Conservation (phyloP, 1,284 basidiomycete genomes). For the Phlebopus sp. region DNA sequence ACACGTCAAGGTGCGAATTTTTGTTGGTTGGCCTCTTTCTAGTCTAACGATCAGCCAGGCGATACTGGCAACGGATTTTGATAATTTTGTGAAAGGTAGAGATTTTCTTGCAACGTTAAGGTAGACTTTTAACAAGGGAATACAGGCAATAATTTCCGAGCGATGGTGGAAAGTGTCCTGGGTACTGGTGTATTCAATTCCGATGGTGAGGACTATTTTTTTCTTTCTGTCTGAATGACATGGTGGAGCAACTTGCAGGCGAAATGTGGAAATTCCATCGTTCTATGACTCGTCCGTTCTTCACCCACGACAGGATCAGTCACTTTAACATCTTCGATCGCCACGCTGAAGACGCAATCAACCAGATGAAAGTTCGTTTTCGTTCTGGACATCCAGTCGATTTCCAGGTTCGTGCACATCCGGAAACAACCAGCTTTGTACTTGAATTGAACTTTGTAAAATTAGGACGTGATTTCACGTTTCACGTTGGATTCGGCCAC, state of each 20-base stretch:
- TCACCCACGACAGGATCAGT: constrained; percentile 45
- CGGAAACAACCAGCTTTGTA: background rate
- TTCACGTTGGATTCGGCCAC: constrained; percentile 57
- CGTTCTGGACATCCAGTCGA: constrained; percentile 37
- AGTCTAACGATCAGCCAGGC: constrained; percentile 8
- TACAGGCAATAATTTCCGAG: constrained; percentile 28
- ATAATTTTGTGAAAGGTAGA: constrained; percentile 37
- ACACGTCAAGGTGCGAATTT: constrained; percentile 20
- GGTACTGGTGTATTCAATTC: constrained; percentile 48
- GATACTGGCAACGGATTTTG: constrained; percentile 34
- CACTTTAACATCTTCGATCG: constrained; percentile 48
- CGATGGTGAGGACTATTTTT: constrained; percentile 33
- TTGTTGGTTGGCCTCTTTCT: background rate
- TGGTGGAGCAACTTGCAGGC: constrained; percentile 14
- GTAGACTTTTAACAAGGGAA: constrained; percentile 6
- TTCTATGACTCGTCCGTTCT: constrained; percentile 50
- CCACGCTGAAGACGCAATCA: constrained; percentile 34
- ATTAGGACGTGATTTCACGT: constrained; percentile 37
- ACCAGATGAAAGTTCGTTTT: constrained; percentile 32
- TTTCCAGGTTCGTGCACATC: constrained; percentile 32
- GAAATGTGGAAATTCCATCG: constrained; percentile 47
- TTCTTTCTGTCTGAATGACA: constrained; percentile 6
- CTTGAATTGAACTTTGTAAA: background rate
- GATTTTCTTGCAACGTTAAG: constrained; percentile 7
- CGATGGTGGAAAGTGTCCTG: constrained; percentile 29